These are phyloP conservation scores for Chaetomium olivaceum DNA, from an alignment of 2,329 filamentous ascomycete species.

Conservation along the genomic window DNA sequence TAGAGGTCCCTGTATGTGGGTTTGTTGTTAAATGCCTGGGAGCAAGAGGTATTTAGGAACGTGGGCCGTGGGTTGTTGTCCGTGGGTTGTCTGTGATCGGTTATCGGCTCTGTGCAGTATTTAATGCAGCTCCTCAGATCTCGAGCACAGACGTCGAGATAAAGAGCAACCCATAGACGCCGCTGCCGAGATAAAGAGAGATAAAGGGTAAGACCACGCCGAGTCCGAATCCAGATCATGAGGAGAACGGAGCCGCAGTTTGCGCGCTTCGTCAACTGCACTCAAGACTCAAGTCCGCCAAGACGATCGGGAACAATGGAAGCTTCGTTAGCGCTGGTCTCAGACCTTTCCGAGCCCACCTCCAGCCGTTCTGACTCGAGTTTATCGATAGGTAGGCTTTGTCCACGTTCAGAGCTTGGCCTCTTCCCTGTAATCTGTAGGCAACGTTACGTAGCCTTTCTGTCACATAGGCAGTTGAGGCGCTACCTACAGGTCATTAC, in stretches of 20 bases:
- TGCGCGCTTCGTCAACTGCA: not conserved
- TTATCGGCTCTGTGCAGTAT: not conserved
- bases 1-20: no score
- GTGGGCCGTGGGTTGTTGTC: not conserved
- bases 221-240: not conserved
- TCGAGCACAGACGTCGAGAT: conserved; percentile 1
- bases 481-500: no score
- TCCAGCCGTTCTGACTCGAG: not conserved
- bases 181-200: not conserved
- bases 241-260: not conserved
- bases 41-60: not conserved
- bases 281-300: not conserved
- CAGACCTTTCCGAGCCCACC: no score
- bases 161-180: not conserved
- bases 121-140: not conserved
- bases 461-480: not conserved
- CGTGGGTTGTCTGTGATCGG: not conserved
- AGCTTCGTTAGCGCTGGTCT: not conserved
- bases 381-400: not conserved
- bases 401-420: not conserved
- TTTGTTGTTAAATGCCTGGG: no score
- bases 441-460: not conserved
- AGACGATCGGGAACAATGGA: conserved; percentile 2
- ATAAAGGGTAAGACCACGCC: not conserved
- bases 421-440: not conserved